Evolutionary conservation across 192 early-diverging fungal genomes (phyloP).

Genomic region (Geranomyces variabilis): DNA sequence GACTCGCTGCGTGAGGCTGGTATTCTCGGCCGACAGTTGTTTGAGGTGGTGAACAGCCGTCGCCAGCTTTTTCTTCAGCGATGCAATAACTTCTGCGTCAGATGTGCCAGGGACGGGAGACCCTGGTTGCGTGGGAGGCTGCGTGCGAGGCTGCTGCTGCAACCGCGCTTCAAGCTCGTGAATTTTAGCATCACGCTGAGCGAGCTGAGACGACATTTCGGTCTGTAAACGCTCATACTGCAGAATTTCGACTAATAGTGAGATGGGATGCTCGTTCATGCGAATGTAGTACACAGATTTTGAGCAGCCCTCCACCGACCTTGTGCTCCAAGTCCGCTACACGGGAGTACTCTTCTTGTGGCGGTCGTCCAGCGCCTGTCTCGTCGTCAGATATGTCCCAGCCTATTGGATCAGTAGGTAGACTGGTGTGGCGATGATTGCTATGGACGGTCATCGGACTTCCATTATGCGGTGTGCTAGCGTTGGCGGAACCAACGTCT

Average conservation of each 20-base stretch:
- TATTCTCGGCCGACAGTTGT: slow-evolving; percentile 9
- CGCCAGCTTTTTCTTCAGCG: slow-evolving; percentile 2
- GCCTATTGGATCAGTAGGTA: background rate
- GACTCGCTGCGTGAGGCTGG: background rate
- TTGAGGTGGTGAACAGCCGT: slow-evolving; percentile 11
- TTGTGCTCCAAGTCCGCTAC: too few relatives aligned
- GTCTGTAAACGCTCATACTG: slow-evolving; percentile 3
- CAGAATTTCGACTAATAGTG: background rate
- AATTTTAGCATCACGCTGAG: slow-evolving; percentile 3
- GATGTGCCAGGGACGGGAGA: slow-evolving; percentile 9
- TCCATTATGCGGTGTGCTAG: background rate
- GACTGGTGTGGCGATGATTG: background rate
- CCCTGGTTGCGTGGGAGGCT: slow-evolving; percentile 1
- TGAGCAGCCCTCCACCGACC: too few relatives aligned
- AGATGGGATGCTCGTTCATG: too few relatives aligned
- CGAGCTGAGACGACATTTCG: slow-evolving; percentile 6
- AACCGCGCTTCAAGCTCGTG: background rate
- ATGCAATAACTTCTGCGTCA: background rate
- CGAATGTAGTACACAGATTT: too few relatives aligned
- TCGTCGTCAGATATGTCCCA: background rate
- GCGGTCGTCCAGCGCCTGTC: background rate
- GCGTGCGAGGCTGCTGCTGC: slow-evolving; percentile 9
- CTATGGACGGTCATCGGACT: background rate
- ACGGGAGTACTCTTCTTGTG: too few relatives aligned
- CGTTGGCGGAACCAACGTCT: background rate